Percentiles rank a stretch among this genome's conserved stretches.
Evolutionary conservation across 2,329 filamentous ascomycete genomes (phyloP).

Genomic region (Purpureocillium lavendulum): DNA sequence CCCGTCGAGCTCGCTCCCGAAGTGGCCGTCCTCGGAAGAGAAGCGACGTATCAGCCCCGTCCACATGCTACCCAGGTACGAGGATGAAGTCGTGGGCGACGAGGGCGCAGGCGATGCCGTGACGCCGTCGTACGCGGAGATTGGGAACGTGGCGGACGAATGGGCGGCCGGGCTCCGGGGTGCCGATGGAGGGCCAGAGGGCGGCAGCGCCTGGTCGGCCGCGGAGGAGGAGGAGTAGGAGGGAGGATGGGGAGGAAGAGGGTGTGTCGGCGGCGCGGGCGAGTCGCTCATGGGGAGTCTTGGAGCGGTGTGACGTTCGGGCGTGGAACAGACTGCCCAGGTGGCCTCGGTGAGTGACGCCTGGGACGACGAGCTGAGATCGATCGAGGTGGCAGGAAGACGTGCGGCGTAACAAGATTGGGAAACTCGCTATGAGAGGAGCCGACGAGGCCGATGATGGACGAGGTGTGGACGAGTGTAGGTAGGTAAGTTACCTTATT

Average conservation of each 20-base stretch:
- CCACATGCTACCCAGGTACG: slow-evolving; percentile 31
- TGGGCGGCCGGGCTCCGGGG: not conserved
- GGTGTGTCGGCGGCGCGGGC: not conserved
- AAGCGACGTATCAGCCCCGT: slow-evolving; percentile 63
- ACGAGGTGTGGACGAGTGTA: no score
- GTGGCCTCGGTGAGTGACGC: no score
- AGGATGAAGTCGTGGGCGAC: slow-evolving; percentile 1
- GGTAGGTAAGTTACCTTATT: no score
- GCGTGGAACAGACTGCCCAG: no score
- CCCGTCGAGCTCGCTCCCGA: slow-evolving; percentile 19
- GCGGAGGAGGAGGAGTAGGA: no score
- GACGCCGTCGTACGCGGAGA: not conserved
- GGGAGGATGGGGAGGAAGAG: not conserved
- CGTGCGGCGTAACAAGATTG: no score
- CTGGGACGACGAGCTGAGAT: no score
- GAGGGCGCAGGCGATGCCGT: not conserved
- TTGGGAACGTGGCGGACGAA: not conserved
- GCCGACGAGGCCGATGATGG: no score
- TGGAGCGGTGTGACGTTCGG: no score
- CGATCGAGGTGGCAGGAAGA: no score
- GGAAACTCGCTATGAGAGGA: no score
- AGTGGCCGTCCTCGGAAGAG: slow-evolving; percentile 36
- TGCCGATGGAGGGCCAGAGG: not conserved
- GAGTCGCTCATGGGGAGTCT: slow-evolving; percentile 1
- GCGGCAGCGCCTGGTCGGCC: not conserved